These are phyloP conservation scores for Kuraishia hungarica DNA, from an alignment of 805 yeast species.

Conservation along the genomic window DNA sequence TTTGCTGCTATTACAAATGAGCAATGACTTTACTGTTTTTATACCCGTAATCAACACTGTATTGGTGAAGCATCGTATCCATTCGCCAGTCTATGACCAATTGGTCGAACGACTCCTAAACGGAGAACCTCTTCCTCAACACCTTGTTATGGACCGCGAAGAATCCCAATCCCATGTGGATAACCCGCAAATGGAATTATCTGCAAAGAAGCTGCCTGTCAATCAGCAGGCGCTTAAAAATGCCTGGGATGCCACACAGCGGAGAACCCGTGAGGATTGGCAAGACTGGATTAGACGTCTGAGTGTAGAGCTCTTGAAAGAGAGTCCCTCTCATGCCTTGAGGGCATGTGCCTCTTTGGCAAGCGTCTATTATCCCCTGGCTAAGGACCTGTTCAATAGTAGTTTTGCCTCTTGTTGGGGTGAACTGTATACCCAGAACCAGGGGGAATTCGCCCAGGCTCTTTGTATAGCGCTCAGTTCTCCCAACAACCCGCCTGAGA, in stretches of 20 bases:
- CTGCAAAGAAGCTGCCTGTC: constrained; percentile 67
- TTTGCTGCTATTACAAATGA: constrained; percentile 70
- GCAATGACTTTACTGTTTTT: constrained; percentile 76
- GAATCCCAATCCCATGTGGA: constrained; percentile 31
- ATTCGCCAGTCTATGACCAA: constrained; percentile 71
- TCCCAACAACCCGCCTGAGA: constrained; percentile 91
- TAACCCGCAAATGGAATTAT: constrained; percentile 54
- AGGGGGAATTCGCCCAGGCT: constrained; percentile 80
- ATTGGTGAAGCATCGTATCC: constrained; percentile 52
- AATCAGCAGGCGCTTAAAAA: constrained; percentile 57
- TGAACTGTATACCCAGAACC: constrained; percentile 80
- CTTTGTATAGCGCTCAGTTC: constrained; percentile 83
- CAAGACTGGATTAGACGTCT: constrained; percentile 92
- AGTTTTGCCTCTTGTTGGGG: constrained; percentile 96
- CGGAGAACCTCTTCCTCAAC: constrained; percentile 82
- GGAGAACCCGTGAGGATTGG: constrained; percentile 94
- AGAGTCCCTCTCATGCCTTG: constrained; percentile 90
- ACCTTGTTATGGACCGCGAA: constrained; percentile 60
- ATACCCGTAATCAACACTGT: constrained; percentile 73
- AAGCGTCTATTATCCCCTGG: constrained; percentile 77
- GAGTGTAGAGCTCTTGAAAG: constrained; percentile 77
- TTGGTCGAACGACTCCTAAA: constrained; percentile 68
- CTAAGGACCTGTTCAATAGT: constrained; percentile 86
- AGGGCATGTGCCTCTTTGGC: constrained; percentile 91
- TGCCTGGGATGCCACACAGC: constrained; percentile 88